A percentile compares a stretch with the other conserved stretches of the same genome.
Conservation (phyloP, 2,329 filamentous ascomycete genomes). For the Ceratocystis ficicola region DNA sequence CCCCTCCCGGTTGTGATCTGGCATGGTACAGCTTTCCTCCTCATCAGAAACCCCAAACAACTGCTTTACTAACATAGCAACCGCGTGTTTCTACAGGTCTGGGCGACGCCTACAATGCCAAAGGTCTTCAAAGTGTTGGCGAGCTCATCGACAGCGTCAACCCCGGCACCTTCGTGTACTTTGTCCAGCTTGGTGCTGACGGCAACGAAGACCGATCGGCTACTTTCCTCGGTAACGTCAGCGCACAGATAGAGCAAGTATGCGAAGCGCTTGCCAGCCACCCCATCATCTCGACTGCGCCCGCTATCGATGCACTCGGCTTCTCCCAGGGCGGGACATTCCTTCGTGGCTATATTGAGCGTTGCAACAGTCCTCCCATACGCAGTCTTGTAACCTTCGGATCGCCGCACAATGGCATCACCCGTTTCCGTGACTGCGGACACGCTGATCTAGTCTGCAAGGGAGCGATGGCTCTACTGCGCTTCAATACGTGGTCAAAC, state of each 20-base stretch:
- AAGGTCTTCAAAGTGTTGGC: slow-evolving; percentile 60
- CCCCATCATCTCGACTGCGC: slow-evolving; percentile 67
- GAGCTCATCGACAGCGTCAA: slow-evolving; percentile 59
- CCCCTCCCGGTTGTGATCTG: slow-evolving; percentile 86
- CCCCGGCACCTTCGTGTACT: slow-evolving; percentile 75
- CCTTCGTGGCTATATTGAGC: slow-evolving; percentile 78
- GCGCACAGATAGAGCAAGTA: slow-evolving; percentile 60
- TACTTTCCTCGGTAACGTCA: slow-evolving; percentile 86
- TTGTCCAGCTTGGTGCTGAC: slow-evolving; percentile 58
- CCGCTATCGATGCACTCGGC: slow-evolving; percentile 78
- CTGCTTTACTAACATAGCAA: not conserved
- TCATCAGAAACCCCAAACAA: not conserved
- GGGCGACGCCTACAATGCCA: slow-evolving; percentile 61
- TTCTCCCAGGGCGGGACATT: slow-evolving; percentile 96
- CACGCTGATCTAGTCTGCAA: slow-evolving; percentile 67
- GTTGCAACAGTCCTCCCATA: slow-evolving; percentile 66
- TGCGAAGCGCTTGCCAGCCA: slow-evolving; percentile 66
- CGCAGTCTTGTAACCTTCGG: slow-evolving; percentile 78
- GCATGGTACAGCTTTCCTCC: slow-evolving; percentile 48
- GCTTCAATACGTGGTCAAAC: slow-evolving; percentile 64
- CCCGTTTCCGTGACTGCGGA: slow-evolving; percentile 64
- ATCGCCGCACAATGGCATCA: slow-evolving; percentile 84
- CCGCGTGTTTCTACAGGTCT: slow-evolving; percentile 32
- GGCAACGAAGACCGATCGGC: slow-evolving; percentile 60
- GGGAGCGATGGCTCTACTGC: slow-evolving; percentile 63